Base-by-base conservation (phyloP, 2,329 filamentous ascomycete species). In the Colletotrichum truncatum region DNA sequence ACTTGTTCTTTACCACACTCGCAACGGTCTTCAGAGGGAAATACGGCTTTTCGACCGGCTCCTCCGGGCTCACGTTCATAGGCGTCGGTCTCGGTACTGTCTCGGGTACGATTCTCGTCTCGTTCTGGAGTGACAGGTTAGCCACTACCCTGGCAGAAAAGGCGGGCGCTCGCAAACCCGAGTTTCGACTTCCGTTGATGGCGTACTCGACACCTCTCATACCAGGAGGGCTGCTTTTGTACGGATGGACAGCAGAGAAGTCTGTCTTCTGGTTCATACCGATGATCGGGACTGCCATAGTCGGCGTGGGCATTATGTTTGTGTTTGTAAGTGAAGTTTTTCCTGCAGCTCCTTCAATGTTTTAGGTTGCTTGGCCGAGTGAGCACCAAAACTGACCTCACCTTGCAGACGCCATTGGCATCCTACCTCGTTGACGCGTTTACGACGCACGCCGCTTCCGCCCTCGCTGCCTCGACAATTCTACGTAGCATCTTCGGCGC, bases 391-490 rank as follows among this genome's bases (percentile, higher is more conserved):
- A 11, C 59, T 63, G 6, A 57, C 16, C 4, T 3, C 14, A 11
- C 12, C 18, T 2, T 9, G 23, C 55, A 62, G 63, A 43, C 32
- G 3, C 21, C 39, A 4, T 28, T 43, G 25, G 16, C 34, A 34
- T 87, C 84, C 69, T 87, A 87, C 60, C 77, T 88, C 9, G 82
- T 85, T 45, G 85, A 87, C 70, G 75, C 79, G 1, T 87, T 87
- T 63, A 82, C 85, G 36, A 76, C 82, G 64, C 87, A 89, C 68
- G 86, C 88, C 1, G 89, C 90, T 14, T 84, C 82, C 4, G 90
- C 88, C 2, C 85, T 90, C 6, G 89, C 90, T 0, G 88, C 89
- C 2, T 90, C 85, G 68, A 89, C 89, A 0, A 83, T 91, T 3
- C 14, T 88, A 6, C 74, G 86, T 18, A 72, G 70, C 6, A 69